Evolutionary conservation across 768 basidiomycete species (phyloP), one percentile per base, ranked within the genome.

Genomic region (Lyophyllum shimeji): DNA sequence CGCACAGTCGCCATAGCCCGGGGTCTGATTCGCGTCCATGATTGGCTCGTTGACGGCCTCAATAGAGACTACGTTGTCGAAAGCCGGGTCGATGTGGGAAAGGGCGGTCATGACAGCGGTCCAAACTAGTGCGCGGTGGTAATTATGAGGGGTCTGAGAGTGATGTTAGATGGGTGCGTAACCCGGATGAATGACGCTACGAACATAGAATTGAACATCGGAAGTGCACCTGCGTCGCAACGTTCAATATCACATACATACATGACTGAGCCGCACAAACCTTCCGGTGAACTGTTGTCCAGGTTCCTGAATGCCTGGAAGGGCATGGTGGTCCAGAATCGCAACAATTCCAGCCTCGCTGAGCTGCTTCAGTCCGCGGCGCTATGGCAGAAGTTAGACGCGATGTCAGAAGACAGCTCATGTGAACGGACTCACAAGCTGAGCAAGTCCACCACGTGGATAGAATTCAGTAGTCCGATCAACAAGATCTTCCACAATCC

Each of bases 21-120:
- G 89, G 1, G 90, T 92, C 58, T 76, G 68, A 17, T 53, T 65
- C 7, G 88, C 87, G 63, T 93, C 71, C 86, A 84, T 87, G 62
- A 89, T 82, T 0, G 87, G 87, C 55, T 93, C 90, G 58, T 93
- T 93, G 24, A 87, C 75, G 1, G 90, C 90, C 61, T 93, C 81
- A 27, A 93, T 86, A 1, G 86, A 74, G 42, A 86, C 84, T 17
- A 87, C 89, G 29, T 74, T 82, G 17, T 61, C 71, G 63, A 93
- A 93, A 39, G 74, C 71, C 5, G 89, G 78, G 64, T 91, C 85
- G 31, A 87, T 69, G 61, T 93, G 90, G 0, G 87, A 72, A 3
- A 93, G 72, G 9, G 79, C 69, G 0, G 90, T 86, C 85, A 92
- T 91, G 18, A 92, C 86, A 12, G 84, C 84, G 0, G 89, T 83